These are phyloP conservation scores for Chaetomium olivaceum DNA, from an alignment of 2,329 filamentous ascomycete species.

Conservation along the genomic window DNA sequence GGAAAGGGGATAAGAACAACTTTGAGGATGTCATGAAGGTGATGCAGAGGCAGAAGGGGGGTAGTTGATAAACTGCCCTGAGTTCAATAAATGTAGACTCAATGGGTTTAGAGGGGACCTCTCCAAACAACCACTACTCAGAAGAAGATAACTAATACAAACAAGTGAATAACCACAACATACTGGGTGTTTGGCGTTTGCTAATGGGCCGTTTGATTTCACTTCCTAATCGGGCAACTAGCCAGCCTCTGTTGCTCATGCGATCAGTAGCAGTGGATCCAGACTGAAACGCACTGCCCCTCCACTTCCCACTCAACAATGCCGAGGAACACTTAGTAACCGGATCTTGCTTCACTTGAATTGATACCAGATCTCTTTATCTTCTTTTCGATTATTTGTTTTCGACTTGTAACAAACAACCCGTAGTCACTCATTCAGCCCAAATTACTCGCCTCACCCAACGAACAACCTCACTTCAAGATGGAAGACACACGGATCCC, in stretches of 20 bases:
- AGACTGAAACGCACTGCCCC: slow-evolving; percentile 5
- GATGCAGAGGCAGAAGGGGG: slow-evolving; percentile 61
- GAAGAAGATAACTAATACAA: not conserved
- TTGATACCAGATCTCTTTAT: not conserved
- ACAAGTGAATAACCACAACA: not conserved
- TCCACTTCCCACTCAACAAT: not conserved
- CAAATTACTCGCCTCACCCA: not conserved
- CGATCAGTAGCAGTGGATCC: slow-evolving; percentile 16
- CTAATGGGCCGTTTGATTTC: slow-evolving; percentile 8
- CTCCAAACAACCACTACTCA: slow-evolving; percentile 2
- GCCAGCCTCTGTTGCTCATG: slow-evolving; percentile 14
- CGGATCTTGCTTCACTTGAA: not conserved
- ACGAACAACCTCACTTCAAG: not conserved
- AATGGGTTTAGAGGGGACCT: not conserved
- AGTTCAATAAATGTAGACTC: not conserved
- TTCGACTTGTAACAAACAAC: not conserved
- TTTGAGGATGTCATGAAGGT: slow-evolving; percentile 78
- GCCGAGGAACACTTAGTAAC: not conserved
- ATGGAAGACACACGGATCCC: slow-evolving; percentile 42
- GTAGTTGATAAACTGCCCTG: slow-evolving; percentile 25
- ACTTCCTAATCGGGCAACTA: slow-evolving; percentile 25
- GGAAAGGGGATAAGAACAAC: slow-evolving; percentile 76
- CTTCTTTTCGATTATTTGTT: not conserved
- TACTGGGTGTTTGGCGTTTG: not conserved
- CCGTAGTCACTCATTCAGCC: not conserved